phyloP scores from a whole-genome alignment of 345 rosid genomes.

The Physaria fendleri region DNA sequence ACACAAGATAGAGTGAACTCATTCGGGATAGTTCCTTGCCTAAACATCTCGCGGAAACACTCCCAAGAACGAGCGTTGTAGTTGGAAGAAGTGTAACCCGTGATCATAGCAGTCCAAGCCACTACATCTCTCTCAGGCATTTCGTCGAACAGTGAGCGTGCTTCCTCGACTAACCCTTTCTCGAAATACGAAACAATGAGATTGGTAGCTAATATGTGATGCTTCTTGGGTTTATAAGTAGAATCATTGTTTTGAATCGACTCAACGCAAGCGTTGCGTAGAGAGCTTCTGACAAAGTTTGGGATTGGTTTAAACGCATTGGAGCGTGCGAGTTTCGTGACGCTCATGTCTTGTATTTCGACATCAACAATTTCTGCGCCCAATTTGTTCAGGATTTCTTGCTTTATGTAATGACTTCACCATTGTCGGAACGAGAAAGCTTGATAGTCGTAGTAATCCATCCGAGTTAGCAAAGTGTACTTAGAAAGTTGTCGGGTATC shows the following conservation, averaged over 20 bases:
- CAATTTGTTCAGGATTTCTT: not conserved
- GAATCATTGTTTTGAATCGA: constrained; percentile 13
- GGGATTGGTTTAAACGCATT: constrained; percentile 34
- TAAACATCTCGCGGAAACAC: constrained; percentile 55
- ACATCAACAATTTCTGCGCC: not conserved
- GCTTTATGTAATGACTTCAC: not conserved
- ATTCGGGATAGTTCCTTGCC: constrained; percentile 41
- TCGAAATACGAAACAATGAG: constrained; percentile 48
- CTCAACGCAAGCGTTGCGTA: constrained; percentile 28
- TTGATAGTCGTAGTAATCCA: not conserved
- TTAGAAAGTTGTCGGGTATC: not conserved
- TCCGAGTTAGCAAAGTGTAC: not conserved
- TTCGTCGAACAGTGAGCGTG: constrained; percentile 39
- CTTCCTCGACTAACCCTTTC: constrained; percentile 71
- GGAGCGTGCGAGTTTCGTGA: constrained; percentile 29
- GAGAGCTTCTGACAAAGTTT: constrained; percentile 34
- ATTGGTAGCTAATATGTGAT: constrained; percentile 60
- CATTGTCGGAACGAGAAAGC: not conserved
- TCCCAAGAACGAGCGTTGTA: constrained; percentile 44
- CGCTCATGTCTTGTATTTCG: constrained; percentile 26
- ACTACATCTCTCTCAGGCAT: constrained; percentile 32
- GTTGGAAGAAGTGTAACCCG: constrained; percentile 40
- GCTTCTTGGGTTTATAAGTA: constrained; percentile 40
- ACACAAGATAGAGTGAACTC: constrained; percentile 62
- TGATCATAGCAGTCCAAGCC: constrained; percentile 28